phyloP scores from a whole-genome alignment of 2,329 filamentous ascomycete genomes.

The Fusarium ramigenum region DNA sequence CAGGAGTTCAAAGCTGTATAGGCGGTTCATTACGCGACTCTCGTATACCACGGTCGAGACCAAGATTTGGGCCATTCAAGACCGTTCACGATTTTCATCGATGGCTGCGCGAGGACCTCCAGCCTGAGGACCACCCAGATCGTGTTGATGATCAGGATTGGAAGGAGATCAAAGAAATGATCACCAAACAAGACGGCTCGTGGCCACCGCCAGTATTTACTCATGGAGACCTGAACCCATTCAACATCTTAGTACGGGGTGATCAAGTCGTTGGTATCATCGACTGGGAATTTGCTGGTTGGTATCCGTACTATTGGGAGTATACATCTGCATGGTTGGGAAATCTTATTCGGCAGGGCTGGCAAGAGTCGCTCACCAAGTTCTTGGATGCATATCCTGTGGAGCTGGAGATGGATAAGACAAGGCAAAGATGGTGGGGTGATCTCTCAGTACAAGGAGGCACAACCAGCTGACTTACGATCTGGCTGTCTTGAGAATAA shows the following conservation, averaged over 20 bases:
- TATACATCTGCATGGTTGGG: neutral
- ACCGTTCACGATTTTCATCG: constrained; percentile 46
- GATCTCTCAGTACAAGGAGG: neutral
- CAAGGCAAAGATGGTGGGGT: constrained; percentile 66
- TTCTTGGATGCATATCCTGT: neutral
- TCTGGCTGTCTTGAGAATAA: too few relatives aligned
- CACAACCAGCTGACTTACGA: too few relatives aligned
- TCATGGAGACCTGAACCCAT: neutral
- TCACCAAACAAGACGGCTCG: fast-evolving
- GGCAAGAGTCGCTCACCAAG: neutral
- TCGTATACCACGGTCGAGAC: constrained; percentile 32
- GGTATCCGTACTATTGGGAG: neutral
- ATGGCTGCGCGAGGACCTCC: constrained; percentile 44
- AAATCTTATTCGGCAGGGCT: neutral
- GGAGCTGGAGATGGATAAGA: constrained; percentile 10
- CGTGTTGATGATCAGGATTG: constrained; percentile 35
- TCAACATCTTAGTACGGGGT: neutral
- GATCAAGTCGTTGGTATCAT: neutral
- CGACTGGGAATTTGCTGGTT: neutral
- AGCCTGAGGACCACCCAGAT: constrained; percentile 31
- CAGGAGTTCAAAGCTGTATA: constrained; percentile 36
- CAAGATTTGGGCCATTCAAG: constrained; percentile 46
- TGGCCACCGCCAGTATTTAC: neutral
- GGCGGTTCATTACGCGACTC: constrained; percentile 44
- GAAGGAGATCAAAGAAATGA: constrained; percentile 47